A percentile compares a stretch with the other conserved stretches of the same genome.
Evolutionary conservation across 176 grass and related monocot genomes (phyloP).

Genomic region (Ensete glaucum): DNA sequence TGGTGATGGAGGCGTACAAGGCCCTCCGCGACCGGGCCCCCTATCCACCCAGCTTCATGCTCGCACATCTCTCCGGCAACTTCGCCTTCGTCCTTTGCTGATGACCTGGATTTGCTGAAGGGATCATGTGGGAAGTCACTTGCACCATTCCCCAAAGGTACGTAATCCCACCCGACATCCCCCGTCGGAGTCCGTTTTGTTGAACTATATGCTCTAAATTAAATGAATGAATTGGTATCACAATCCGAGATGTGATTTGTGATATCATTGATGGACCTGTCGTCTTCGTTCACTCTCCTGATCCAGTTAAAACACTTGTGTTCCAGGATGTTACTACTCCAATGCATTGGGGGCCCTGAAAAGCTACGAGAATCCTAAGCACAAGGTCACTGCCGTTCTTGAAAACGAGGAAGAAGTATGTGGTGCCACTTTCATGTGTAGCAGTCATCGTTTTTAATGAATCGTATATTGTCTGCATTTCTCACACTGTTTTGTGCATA

Average conservation of each 20-base stretch:
- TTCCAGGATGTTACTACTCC: slow-evolving; percentile 81
- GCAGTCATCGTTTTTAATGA: no score
- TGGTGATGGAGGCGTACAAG: slow-evolving; percentile 84
- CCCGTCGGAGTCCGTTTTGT: no score
- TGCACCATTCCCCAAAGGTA: slow-evolving; percentile 86
- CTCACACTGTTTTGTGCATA: background rate
- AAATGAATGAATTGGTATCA: background rate
- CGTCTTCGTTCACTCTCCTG: no score
- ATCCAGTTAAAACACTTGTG: no score
- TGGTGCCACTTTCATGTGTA: slow-evolving; percentile 52
- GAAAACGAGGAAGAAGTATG: slow-evolving; percentile 85
- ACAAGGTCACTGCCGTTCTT: slow-evolving; percentile 77
- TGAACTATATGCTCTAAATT: background rate
- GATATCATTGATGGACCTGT: no score
- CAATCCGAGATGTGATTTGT: background rate
- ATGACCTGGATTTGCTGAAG: slow-evolving; percentile 71
- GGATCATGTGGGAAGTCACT: slow-evolving; percentile 94
- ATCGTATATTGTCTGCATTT: background rate
- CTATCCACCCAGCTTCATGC: slow-evolving; percentile 78
- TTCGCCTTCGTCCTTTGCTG: slow-evolving; percentile 81
- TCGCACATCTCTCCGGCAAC: slow-evolving; percentile 58
- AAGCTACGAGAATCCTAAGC: slow-evolving; percentile 89
- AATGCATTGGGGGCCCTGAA: slow-evolving; percentile 70
- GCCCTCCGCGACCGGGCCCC: slow-evolving; percentile 71
- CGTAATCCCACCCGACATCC: background rate